A percentile compares a stretch with the other conserved stretches of the same genome.
These are phyloP conservation scores for Aspergillus kassunensis DNA, from an alignment of 495 filamentous ascomycete species.

Conservation along the genomic window DNA sequence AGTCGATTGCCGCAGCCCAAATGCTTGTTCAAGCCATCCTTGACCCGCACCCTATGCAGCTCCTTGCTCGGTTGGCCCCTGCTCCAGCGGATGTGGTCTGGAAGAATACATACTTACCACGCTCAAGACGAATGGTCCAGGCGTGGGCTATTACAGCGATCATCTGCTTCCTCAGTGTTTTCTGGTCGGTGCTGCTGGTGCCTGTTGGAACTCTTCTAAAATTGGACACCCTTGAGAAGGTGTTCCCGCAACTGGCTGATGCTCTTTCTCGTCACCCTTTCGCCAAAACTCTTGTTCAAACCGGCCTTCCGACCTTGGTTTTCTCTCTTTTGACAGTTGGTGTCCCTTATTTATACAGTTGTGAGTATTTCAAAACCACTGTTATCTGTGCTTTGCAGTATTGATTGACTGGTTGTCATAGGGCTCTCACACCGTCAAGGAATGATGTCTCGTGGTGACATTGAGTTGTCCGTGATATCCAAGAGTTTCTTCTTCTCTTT, in stretches of 20 bases:
- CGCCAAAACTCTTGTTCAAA: slow-evolving; percentile 72
- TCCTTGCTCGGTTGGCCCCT: slow-evolving; percentile 82
- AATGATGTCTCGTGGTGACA: slow-evolving; percentile 88
- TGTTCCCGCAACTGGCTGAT: slow-evolving; percentile 68
- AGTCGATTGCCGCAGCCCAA: slow-evolving; percentile 87
- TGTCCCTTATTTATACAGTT: slow-evolving; percentile 94
- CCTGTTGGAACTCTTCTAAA: slow-evolving; percentile 74
- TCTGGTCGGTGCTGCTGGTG: slow-evolving; percentile 87
- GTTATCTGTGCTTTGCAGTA: background rate
- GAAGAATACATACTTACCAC: slow-evolving; percentile 86
- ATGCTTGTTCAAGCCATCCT: slow-evolving; percentile 93
- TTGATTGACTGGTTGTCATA: slow-evolving; percentile 17
- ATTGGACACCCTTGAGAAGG: slow-evolving; percentile 67
- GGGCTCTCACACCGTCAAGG: slow-evolving; percentile 83
- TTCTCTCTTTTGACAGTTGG: slow-evolving; percentile 82
- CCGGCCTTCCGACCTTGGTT: slow-evolving; percentile 78
- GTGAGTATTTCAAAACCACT: slow-evolving; percentile 34
- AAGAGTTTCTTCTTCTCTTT: slow-evolving; percentile 99
- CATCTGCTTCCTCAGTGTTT: slow-evolving; percentile 74
- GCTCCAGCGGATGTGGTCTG: slow-evolving; percentile 87
- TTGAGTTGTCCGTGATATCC: slow-evolving; percentile 92
- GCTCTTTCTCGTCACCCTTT: slow-evolving; percentile 63
- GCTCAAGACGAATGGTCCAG: slow-evolving; percentile 64
- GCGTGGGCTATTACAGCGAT: slow-evolving; percentile 79
- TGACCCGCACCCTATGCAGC: slow-evolving; percentile 77